Conservation (phyloP, 257 asterid genomes). For the Ehretia macrophylla region DNA sequence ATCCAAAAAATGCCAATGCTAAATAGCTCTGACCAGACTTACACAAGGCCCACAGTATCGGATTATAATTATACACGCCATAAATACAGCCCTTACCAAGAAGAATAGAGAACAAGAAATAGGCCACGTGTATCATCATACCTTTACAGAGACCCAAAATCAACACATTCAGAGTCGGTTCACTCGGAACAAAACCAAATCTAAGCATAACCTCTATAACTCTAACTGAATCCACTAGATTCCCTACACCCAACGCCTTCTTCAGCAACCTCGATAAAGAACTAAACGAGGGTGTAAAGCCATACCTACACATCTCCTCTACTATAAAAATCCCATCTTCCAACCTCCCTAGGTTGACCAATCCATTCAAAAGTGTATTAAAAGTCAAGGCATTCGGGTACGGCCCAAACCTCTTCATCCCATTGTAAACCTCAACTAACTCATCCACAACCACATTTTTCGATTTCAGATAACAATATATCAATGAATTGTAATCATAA, state of each 20-base stretch:
- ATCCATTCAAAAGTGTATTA: constrained; percentile 43
- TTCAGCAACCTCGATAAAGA: constrained; percentile 39
- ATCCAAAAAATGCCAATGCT: constrained; percentile 46
- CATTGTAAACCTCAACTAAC: constrained; percentile 32
- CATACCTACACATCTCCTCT: constrained; percentile 42
- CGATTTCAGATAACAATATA: constrained; percentile 45
- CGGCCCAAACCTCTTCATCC: constrained; percentile 54
- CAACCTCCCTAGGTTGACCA: constrained; percentile 29
- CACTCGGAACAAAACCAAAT: constrained; percentile 27
- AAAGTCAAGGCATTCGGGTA: constrained; percentile 49
- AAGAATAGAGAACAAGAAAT: constrained; percentile 22
- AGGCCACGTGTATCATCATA: constrained; percentile 39
- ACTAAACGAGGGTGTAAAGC: constrained; percentile 41
- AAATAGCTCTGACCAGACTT: constrained; percentile 25
- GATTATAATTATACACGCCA: constrained; percentile 33
- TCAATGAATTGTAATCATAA: constrained; percentile 46
- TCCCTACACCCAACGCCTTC: constrained; percentile 31
- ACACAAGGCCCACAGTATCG: constrained; percentile 53
- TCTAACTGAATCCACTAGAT: constrained; percentile 27
- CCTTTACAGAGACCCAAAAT: constrained; percentile 40
- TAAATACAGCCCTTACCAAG: constrained; percentile 24
- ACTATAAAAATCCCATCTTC: constrained; percentile 37
- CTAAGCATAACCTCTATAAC: constrained; percentile 41
- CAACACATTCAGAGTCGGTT: constrained; percentile 26
- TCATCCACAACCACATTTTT: constrained; percentile 29